Percentiles rank a stretch among this genome's conserved stretches.
phyloP scores from a whole-genome alignment of 2,329 filamentous ascomycete genomes.

The Phyllosticta citrichinensis region DNA sequence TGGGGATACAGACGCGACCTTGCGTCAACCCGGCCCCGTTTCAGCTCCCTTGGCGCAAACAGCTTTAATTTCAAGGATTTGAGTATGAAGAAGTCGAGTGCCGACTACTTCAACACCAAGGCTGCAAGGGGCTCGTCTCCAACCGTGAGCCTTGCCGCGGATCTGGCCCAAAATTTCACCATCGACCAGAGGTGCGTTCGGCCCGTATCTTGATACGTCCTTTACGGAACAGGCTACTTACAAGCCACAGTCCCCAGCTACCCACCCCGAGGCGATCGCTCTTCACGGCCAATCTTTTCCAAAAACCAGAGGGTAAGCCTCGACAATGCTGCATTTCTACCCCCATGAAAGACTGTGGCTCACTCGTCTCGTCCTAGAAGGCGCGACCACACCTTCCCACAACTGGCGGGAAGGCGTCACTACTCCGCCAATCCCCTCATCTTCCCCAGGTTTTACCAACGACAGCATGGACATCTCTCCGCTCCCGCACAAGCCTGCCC shows the following conservation, averaged over 20 bases:
- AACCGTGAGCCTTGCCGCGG: conserved; percentile 79
- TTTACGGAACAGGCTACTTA: conserved; percentile 25
- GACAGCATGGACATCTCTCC: conserved; percentile 93
- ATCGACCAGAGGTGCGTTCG: conserved; percentile 76
- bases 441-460: conserved; percentile 61
- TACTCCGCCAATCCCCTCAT: conserved; percentile 75
- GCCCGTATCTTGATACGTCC: conserved; percentile 15
- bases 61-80: conserved; percentile 68
- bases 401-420: conserved; percentile 56
- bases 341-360: conserved; percentile 19
- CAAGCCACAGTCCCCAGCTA: conserved; percentile 59
- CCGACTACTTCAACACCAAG: conserved; percentile 77
- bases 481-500: conserved; percentile 74
- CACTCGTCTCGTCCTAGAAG: conserved; percentile 25
- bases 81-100: conserved; percentile 57
- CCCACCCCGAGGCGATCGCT: conserved; percentile 76
- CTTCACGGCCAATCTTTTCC: conserved; percentile 65
- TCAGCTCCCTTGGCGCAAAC: conserved; percentile 48
- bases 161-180: conserved; percentile 94
- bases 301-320: conserved; percentile 49
- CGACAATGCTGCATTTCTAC: conserved; percentile 25
- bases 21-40: conserved; percentile 42
- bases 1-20: conserved; percentile 53
- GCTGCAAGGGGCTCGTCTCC: conserved; percentile 78
- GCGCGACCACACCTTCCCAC: conserved; percentile 34